These are phyloP conservation scores for Reticulascus tulasneorum DNA, from an alignment of 2,329 filamentous ascomycete genomes.

Conservation along the genomic window DNA sequence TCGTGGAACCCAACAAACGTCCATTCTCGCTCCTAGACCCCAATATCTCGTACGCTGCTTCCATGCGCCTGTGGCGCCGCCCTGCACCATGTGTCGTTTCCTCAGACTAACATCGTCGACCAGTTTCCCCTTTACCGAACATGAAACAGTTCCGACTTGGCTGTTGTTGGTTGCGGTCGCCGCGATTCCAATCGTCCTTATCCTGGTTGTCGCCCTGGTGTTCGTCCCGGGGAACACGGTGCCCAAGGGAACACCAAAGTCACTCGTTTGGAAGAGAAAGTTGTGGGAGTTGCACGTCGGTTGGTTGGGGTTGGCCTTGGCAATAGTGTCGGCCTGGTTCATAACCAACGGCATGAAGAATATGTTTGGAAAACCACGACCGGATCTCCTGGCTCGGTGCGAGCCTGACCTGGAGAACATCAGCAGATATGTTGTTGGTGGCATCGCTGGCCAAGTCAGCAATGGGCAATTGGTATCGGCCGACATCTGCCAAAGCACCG, in stretches of 20 bases:
- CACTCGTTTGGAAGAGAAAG: conserved; percentile 72
- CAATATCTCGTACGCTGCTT: conserved; percentile 61
- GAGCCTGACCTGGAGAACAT: conserved; percentile 66
- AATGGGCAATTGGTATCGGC: conserved; percentile 62
- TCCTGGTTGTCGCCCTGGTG: conserved; percentile 63
- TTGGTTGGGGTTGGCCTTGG: conserved; percentile 75
- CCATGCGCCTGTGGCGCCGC: no score
- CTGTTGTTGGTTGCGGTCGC: conserved; percentile 62
- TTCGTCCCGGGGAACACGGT: conserved; percentile 71
- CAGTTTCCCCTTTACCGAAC: conserved; percentile 64
- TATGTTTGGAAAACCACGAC: conserved; percentile 65
- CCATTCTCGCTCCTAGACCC: conserved; percentile 70
- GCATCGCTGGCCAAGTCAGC: conserved; percentile 40
- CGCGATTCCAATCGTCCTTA: conserved; percentile 61
- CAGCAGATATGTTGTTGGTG: conserved; percentile 56
- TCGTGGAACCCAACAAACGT: conserved; percentile 59
- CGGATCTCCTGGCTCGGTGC: conserved; percentile 79
- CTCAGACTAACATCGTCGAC: conserved; percentile 4
- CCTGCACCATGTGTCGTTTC: conserved; percentile 5
- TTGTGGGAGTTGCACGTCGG: conserved; percentile 88
- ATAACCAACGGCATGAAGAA: conserved; percentile 86
- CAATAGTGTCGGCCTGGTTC: conserved; percentile 69
- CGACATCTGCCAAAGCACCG: conserved; percentile 67
- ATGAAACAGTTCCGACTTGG: conserved; percentile 68
- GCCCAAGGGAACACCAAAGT: conserved; percentile 55